Evolutionary conservation across 768 basidiomycete species (phyloP).

Genomic region (Agaricus sinodeliciosus): DNA sequence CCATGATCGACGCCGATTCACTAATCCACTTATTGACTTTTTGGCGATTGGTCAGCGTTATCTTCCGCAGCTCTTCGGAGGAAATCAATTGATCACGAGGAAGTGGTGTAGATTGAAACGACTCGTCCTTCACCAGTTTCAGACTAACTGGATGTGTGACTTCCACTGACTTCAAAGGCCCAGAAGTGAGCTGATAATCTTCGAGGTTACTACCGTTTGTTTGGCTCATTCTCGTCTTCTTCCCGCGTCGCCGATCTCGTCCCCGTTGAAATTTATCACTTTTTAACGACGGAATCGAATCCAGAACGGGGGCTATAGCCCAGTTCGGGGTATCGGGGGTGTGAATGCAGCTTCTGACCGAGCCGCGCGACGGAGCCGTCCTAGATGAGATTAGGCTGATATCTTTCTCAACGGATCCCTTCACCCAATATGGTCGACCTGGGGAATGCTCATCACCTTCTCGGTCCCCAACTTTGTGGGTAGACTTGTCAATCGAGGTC

Average conservation of each 20-base stretch:
- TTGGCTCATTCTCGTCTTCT: background rate
- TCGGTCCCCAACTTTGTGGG: background rate
- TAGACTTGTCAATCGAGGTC: background rate
- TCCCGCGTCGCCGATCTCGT: background rate
- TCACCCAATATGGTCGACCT: slow-evolving; percentile 15
- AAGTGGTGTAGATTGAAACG: background rate
- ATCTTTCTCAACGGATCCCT: background rate
- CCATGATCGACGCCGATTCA: slow-evolving; percentile 1
- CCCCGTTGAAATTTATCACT: background rate
- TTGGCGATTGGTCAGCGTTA: background rate
- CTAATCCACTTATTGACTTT: slow-evolving; percentile 6
- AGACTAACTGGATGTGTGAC: background rate
- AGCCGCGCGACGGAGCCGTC: background rate
- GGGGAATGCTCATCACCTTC: slow-evolving; percentile 17
- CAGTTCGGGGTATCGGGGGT: slow-evolving; percentile 20
- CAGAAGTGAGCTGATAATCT: background rate
- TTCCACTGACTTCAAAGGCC: background rate
- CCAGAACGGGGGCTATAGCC: slow-evolving; percentile 24
- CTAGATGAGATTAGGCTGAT: background rate
- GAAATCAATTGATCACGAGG: background rate
- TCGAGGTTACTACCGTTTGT: background rate
- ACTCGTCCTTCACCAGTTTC: background rate
- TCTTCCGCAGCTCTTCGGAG: background rate
- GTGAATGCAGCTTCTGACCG: background rate
- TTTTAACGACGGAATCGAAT: background rate